Conservation (phyloP, 208 protist species). For the Leishmania braziliensis region DNA sequence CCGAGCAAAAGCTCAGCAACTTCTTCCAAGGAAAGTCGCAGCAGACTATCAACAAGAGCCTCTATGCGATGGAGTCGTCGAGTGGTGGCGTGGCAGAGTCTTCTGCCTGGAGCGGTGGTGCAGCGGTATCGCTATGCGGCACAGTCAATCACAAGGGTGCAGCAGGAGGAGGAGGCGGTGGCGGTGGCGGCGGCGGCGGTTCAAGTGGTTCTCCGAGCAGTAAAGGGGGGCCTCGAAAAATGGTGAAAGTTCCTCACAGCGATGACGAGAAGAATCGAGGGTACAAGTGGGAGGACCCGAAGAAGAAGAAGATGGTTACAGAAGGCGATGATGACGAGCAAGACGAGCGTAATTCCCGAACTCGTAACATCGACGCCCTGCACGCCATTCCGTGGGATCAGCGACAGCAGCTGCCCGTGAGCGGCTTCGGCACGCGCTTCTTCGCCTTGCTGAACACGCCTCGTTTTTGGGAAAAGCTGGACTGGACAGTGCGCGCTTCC, state of each 20-base stretch:
- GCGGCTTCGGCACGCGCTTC: constrained; percentile 80
- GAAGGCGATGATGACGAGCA: constrained; percentile 69
- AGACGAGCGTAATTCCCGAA: constrained; percentile 69
- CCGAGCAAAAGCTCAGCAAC: constrained; percentile 27
- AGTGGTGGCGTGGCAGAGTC: constrained; percentile 1
- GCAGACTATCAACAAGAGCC: not conserved
- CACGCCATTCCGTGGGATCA: constrained; percentile 92
- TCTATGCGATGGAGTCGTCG: constrained; percentile 24
- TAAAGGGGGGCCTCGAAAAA: not conserved
- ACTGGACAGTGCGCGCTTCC: constrained; percentile 84
- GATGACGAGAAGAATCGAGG: constrained; percentile 19
- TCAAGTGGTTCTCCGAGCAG: not conserved
- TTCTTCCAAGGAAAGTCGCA: constrained; percentile 18
- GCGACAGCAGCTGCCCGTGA: constrained; percentile 72
- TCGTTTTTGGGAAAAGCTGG: constrained; percentile 90
- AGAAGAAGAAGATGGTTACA: constrained; percentile 30
- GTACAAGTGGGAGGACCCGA: constrained; percentile 25
- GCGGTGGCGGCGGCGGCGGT: constrained; percentile 31
- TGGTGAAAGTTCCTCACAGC: not conserved
- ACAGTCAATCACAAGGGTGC: not conserved
- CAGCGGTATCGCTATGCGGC: too few species aligned
- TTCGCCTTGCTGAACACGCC: constrained; percentile 81
- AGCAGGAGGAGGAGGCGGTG: not conserved
- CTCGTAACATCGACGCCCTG: constrained; percentile 69
- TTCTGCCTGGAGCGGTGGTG: not conserved